Percentiles rank a stretch among this genome's conserved stretches.
These are phyloP conservation scores for Xylariaceae sp. DNA, from an alignment of 2,329 filamentous ascomycete genomes.

Conservation along the genomic window DNA sequence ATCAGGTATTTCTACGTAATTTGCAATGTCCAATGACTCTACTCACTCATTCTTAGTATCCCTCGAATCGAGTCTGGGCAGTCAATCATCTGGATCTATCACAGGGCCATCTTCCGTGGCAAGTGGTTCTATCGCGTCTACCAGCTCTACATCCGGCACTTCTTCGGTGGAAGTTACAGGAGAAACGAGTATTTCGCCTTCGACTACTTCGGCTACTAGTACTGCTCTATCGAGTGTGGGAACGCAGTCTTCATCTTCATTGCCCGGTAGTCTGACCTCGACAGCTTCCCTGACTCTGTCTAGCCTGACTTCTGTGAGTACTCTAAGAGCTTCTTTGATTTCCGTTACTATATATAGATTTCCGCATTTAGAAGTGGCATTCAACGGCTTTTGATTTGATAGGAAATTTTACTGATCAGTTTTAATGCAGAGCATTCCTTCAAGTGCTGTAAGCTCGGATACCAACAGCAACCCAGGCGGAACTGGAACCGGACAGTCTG, in stretches of 20 bases:
- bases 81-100: constrained; percentile 1
- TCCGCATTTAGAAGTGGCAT: background rate
- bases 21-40: background rate
- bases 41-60: constrained; percentile 10
- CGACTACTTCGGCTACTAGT: constrained; percentile 2
- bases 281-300: background rate
- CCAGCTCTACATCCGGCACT: constrained; percentile 1
- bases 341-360: background rate
- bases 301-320: constrained; percentile 13
- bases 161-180: constrained; percentile 5
- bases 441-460: background rate
- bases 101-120: background rate
- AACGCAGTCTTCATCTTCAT: background rate
- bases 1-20: constrained; percentile 7
- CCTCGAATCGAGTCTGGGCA: constrained; percentile 1
- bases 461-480: constrained; percentile 2
- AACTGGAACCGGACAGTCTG: constrained; percentile 4
- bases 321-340: background rate
- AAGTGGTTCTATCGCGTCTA: background rate
- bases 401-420: background rate
- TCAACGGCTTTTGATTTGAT: background rate
- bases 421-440: constrained; percentile 4
- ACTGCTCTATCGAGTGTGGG: background rate
- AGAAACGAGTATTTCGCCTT: constrained; percentile 10
- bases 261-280: background rate